Evolutionary conservation across 1,284 basidiomycete genomes (phyloP).

Genomic region (Tilletia indica): DNA sequence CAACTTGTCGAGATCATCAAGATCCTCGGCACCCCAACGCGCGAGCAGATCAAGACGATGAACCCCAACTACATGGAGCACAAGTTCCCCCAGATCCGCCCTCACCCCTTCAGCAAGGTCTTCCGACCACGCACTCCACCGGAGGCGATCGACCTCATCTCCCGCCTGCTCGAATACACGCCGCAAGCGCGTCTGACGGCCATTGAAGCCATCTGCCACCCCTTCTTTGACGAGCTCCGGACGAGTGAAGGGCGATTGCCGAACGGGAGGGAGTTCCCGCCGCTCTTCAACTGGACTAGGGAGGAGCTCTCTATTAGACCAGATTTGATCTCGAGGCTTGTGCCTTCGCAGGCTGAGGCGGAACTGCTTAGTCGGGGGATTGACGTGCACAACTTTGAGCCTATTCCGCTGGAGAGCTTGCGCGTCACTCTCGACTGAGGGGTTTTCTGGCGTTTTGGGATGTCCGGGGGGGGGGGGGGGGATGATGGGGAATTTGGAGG

Average conservation of each 20-base stretch:
- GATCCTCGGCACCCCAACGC: constrained; percentile 93
- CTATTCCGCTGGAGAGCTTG: constrained; percentile 55
- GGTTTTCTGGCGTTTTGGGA: neutral
- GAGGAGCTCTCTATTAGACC: constrained; percentile 96
- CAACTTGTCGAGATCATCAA: constrained; percentile 99
- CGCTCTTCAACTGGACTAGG: constrained; percentile 90
- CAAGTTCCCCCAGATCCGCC: constrained; percentile 99
- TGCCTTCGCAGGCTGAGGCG: constrained; percentile 82
- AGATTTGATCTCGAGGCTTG: constrained; percentile 84
- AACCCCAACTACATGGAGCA: constrained; percentile 99
- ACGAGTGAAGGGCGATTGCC: constrained; percentile 72
- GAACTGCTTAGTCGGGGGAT: constrained; percentile 83
- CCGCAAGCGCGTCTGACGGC: constrained; percentile 86
- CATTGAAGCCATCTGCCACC: constrained; percentile 77
- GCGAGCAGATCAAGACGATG: constrained; percentile 99
- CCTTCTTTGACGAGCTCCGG: constrained; percentile 95
- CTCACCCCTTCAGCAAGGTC: constrained; percentile 69
- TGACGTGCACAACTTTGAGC: constrained; percentile 77
- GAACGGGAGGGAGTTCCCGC: constrained; percentile 91
- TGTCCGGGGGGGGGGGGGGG: too few relatives aligned
- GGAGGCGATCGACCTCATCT: constrained; percentile 93
- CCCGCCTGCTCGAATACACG: constrained; percentile 93
- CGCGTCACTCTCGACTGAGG: constrained; percentile 54
- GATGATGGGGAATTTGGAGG: too few relatives aligned
- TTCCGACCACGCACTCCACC: constrained; percentile 95